Percentiles rank a stretch among this genome's conserved stretches.
Evolutionary conservation across 2,329 filamentous ascomycete species (phyloP).

Genomic region (Dendrostoma leiphaemia): DNA sequence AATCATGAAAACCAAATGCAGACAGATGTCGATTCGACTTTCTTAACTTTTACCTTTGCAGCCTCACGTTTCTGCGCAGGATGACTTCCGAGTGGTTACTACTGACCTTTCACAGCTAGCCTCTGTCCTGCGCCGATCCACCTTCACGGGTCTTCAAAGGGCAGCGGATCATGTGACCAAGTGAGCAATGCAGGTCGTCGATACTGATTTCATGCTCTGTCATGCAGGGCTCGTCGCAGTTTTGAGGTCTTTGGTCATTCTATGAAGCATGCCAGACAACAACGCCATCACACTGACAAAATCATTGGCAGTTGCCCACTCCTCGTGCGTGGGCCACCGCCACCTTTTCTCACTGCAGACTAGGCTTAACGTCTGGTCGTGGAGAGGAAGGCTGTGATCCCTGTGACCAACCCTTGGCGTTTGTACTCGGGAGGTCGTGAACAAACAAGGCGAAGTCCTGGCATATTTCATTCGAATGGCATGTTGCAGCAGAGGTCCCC

Average conservation of each 20-base stretch:
- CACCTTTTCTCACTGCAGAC: slow-evolving; percentile 53
- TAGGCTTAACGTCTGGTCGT: slow-evolving; percentile 44
- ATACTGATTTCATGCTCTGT: neutral
- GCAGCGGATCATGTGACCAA: neutral
- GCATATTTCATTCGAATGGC: no score
- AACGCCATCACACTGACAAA: neutral
- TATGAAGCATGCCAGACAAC: neutral
- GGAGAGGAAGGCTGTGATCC: slow-evolving; percentile 42
- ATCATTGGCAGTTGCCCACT: slow-evolving; percentile 4
- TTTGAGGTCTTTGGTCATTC: neutral
- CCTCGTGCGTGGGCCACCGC: slow-evolving; percentile 20
- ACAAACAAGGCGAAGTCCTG: no score
- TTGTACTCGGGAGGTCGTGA: no score
- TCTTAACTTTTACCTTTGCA: neutral
- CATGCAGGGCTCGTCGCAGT: neutral
- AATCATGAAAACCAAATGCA: slow-evolving; percentile 12
- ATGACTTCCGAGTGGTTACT: neutral
- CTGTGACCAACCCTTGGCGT: neutral
- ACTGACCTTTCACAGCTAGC: slow-evolving; percentile 13
- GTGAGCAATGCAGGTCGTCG: neutral
- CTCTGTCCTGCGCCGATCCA: neutral
- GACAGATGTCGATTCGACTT: slow-evolving; percentile 11
- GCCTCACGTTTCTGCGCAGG: neutral
- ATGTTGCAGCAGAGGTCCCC: neutral
- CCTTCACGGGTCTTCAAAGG: neutral